Conservation (phyloP, 495 filamentous ascomycete genomes). For the Penicillium ucsense region DNA sequence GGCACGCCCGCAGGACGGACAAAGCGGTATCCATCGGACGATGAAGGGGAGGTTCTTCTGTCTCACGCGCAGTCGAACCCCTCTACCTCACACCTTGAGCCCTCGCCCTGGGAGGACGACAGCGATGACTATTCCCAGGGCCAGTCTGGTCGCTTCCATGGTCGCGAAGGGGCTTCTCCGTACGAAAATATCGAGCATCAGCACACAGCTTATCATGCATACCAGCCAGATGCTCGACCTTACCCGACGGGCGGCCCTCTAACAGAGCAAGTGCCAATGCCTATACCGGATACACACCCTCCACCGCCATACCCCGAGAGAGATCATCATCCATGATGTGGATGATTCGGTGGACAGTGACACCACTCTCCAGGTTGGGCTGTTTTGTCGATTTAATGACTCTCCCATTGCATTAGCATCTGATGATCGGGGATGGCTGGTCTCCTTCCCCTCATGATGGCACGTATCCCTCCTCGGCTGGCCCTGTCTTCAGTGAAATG, state of each 20-base stretch:
- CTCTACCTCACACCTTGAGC: slow-evolving; percentile 6
- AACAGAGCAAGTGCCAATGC: slow-evolving; percentile 26
- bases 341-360: too few species aligned
- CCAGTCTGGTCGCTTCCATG: slow-evolving; percentile 12
- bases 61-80: slow-evolving; percentile 34
- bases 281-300: slow-evolving; percentile 26
- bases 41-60: slow-evolving; percentile 34
- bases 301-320: slow-evolving; percentile 21
- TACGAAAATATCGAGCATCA: slow-evolving; percentile 18
- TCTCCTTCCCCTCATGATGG: slow-evolving; percentile 7
- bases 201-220: slow-evolving; percentile 8
- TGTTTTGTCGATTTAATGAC: background rate
- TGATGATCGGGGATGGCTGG: slow-evolving; percentile 1
- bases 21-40: slow-evolving; percentile 15
- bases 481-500: slow-evolving; percentile 2
- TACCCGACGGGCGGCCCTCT: slow-evolving; percentile 13
- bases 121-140: slow-evolving; percentile 18
- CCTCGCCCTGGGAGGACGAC: slow-evolving; percentile 13
- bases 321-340: slow-evolving; percentile 11
- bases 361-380: too few species aligned
- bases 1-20: slow-evolving; percentile 14
- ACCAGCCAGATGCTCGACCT: slow-evolving; percentile 1
- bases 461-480: slow-evolving; percentile 10
- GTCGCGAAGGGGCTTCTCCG: slow-evolving; percentile 12
- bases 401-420: slow-evolving; percentile 1